Evolutionary conservation across 345 rosid species (phyloP).

Genomic region (Citrus reticulata): DNA sequence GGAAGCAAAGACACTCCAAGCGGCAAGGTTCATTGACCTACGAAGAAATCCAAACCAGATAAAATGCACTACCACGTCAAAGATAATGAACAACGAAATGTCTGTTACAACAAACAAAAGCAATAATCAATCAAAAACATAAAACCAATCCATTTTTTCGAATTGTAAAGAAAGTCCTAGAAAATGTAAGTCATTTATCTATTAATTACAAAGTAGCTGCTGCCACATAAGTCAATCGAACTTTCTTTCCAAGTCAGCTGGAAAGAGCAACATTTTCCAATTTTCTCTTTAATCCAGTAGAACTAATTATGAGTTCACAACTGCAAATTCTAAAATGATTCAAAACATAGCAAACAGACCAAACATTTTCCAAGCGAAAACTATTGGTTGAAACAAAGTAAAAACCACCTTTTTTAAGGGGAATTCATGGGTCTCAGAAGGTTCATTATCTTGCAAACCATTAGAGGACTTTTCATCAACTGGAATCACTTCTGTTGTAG

Average conservation of each 20-base stretch:
- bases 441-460: constrained; percentile 23
- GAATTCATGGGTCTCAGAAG: constrained; percentile 24
- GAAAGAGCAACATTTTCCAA: not conserved
- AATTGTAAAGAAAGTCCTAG: not conserved
- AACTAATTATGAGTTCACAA: not conserved
- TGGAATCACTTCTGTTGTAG: constrained; percentile 15
- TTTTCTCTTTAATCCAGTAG: not conserved
- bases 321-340: constrained; percentile 14
- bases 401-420: constrained; percentile 38
- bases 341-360: not conserved
- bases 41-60: constrained; percentile 2
- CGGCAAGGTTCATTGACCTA: constrained; percentile 71
- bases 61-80: constrained; percentile 3
- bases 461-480: constrained; percentile 12
- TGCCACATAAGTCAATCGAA: not conserved
- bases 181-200: not conserved
- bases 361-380: not conserved
- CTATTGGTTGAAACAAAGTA: not conserved
- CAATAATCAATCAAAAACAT: not conserved
- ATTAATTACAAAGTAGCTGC: not conserved
- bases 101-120: not conserved
- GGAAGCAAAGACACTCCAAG: constrained; percentile 54
- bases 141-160: not conserved
- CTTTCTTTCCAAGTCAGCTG: not conserved
- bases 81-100: not conserved